Conservation (phyloP, 192 early-diverging fungal species). For the Neocallimastix lanati region DNA sequence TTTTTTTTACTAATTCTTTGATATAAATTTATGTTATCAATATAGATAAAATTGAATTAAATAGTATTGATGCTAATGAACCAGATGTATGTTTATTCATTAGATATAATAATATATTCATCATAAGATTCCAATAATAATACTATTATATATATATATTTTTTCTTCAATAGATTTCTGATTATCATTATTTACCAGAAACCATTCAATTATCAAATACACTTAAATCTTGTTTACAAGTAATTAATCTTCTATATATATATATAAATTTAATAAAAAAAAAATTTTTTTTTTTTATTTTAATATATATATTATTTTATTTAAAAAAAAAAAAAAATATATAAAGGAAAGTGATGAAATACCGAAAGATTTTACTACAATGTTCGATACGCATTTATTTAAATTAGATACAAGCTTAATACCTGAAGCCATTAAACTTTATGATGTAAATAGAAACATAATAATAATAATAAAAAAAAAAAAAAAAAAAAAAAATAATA, state of each 20-base stretch:
- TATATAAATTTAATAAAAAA: too few species aligned
- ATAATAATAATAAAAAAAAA: too few species aligned
- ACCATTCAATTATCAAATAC: conserved; percentile 23
- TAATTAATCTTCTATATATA: too few species aligned
- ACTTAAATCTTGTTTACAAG: conserved; percentile 31
- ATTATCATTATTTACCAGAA: conserved; percentile 41
- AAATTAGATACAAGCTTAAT: conserved; percentile 30
- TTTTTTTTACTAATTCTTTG: too few species aligned
- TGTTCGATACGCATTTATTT: conserved; percentile 36
- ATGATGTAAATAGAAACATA: too few species aligned
- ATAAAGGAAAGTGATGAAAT: conserved; percentile 38
- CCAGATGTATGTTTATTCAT: conserved; percentile 22
- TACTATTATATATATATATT: background rate
- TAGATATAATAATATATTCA: too few species aligned
- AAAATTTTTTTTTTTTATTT: too few species aligned
- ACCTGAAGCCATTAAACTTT: conserved; percentile 23
- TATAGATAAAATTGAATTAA: conserved; percentile 31
- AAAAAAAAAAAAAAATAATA: too few species aligned
- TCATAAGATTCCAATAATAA: too few species aligned
- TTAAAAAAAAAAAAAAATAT: too few species aligned
- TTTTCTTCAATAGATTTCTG: conserved; percentile 16
- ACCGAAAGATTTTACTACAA: conserved; percentile 39
- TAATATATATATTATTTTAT: too few species aligned
- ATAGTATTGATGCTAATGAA: conserved; percentile 41
- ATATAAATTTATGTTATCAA: too few species aligned